Evolutionary conservation across 805 yeast genomes (phyloP).

Genomic region (Metschnikowia henanensis): DNA sequence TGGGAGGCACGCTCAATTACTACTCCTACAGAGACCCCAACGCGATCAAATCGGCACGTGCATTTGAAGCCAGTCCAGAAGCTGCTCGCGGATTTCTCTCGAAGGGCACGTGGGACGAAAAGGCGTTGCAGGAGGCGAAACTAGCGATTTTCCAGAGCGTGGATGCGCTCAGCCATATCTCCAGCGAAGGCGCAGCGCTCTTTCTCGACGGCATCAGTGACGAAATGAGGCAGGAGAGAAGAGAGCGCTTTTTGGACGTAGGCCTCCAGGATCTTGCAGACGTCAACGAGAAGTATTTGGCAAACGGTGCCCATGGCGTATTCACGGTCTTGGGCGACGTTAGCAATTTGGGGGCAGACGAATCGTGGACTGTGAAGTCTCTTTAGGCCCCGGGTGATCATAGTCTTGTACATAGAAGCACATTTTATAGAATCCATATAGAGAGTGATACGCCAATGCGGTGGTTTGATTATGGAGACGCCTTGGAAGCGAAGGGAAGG

Average conservation of each 20-base stretch:
- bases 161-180: constrained; percentile 85
- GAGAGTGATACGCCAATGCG: too few relatives aligned
- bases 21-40: constrained; percentile 96
- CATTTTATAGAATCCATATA: too few relatives aligned
- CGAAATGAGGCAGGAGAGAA: constrained; percentile 76
- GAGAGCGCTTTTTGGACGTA: constrained; percentile 72
- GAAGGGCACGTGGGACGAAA: constrained; percentile 49
- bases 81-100: constrained; percentile 42
- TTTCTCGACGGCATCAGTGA: constrained; percentile 74
- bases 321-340: constrained; percentile 50
- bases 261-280: constrained; percentile 57
- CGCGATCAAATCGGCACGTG: constrained; percentile 63
- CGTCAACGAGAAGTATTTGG: constrained; percentile 66
- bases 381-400: too few relatives aligned
- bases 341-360: constrained; percentile 22
- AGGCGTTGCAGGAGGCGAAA: constrained; percentile 86
- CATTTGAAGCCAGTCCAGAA: constrained; percentile 47
- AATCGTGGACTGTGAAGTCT: constrained; percentile 20
- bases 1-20: constrained; percentile 76
- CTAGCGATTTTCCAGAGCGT: constrained; percentile 86
- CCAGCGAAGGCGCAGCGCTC: constrained; percentile 68
- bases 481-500: too few relatives aligned
- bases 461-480: too few relatives aligned
- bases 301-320: constrained; percentile 20
- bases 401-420: constrained; percentile 2